Evolutionary conservation across 169 alveolate genomes (phyloP).

Genomic region (Sarcocystis neurona): DNA sequence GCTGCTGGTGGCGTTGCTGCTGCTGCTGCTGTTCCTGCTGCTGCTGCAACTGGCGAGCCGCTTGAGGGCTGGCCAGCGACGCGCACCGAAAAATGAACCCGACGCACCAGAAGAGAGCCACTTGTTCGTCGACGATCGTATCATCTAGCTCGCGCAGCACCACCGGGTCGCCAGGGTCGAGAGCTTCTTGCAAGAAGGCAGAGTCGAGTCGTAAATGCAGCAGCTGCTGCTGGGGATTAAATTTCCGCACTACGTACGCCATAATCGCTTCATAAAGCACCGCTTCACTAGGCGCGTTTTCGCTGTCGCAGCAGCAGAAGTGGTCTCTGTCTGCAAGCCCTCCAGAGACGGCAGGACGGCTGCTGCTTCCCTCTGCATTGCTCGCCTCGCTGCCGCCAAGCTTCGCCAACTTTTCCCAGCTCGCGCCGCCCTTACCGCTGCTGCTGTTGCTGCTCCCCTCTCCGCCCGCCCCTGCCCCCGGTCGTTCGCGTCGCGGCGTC

Average conservation of each 20-base stretch:
- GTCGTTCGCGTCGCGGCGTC: neutral
- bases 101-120: slow-evolving; percentile 53
- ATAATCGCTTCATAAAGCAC: slow-evolving; percentile 51
- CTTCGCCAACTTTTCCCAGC: no score
- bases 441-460: neutral
- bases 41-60: neutral
- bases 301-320: no score
- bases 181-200: slow-evolving; percentile 31
- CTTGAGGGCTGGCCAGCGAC: neutral
- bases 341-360: neutral
- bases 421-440: slow-evolving; percentile 6
- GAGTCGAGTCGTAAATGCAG: slow-evolving; percentile 46
- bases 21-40: slow-evolving; percentile 30
- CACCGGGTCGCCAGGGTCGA: slow-evolving; percentile 30
- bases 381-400: neutral
- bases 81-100: slow-evolving; percentile 47
- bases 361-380: slow-evolving; percentile 18
- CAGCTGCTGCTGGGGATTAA: slow-evolving; percentile 63
- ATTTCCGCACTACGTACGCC: slow-evolving; percentile 47
- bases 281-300: slow-evolving; percentile 59
- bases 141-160: slow-evolving; percentile 44
- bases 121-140: slow-evolving; percentile 50
- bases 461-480: neutral
- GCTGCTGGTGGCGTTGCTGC: neutral
- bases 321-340: no score